These are phyloP conservation scores for Eucalyptus tenuipes DNA, from an alignment of 345 rosid genomes.

Conservation along the genomic window DNA sequence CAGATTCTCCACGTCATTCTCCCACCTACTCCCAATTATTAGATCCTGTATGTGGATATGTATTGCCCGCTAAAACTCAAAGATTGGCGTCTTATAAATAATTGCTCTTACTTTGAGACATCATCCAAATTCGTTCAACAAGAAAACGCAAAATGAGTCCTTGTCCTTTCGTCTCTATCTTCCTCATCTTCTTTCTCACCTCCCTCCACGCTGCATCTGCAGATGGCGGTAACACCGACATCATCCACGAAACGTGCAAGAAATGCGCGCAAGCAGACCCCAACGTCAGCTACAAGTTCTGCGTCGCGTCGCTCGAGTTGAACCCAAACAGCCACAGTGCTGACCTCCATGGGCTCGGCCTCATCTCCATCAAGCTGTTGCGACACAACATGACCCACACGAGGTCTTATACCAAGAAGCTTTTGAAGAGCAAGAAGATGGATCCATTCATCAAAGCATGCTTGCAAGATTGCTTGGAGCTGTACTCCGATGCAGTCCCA, in stretches of 20 bases:
- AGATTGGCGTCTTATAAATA: background rate
- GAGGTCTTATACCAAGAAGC: slow-evolving; percentile 7
- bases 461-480: slow-evolving; percentile 33
- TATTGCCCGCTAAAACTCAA: background rate
- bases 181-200: background rate
- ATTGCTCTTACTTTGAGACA: background rate
- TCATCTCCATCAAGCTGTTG: slow-evolving; percentile 27
- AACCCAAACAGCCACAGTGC: slow-evolving; percentile 8
- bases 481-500: slow-evolving; percentile 36
- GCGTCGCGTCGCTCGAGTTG: slow-evolving; percentile 24
- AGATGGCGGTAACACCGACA: background rate
- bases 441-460: slow-evolving; percentile 13
- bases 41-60: no score
- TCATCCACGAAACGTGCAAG: slow-evolving; percentile 22
- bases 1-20: background rate
- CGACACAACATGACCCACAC: slow-evolving; percentile 22
- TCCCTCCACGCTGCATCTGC: background rate
- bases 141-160: background rate
- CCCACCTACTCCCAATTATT: background rate
- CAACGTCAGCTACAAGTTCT: slow-evolving; percentile 37
- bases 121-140: background rate
- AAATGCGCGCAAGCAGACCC: slow-evolving; percentile 29
- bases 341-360: slow-evolving; percentile 27
- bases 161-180: background rate
- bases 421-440: slow-evolving; percentile 11